Percentiles rank a stretch among this genome's conserved stretches.
Evolutionary conservation across 768 basidiomycete species (phyloP).

Genomic region (Boletus reticuloceps): DNA sequence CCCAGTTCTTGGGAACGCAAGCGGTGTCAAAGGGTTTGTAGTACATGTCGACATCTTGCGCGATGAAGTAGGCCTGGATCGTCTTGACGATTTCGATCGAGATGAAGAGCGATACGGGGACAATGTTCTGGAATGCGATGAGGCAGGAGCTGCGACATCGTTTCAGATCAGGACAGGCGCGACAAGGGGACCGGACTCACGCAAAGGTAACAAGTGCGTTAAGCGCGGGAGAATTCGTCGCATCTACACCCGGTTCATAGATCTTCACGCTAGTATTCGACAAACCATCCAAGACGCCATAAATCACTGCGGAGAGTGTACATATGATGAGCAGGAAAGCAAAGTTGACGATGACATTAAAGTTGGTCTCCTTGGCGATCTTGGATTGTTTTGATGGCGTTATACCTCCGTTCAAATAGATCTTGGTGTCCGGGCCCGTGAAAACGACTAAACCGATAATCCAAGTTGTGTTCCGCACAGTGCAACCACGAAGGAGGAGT

Average conservation of each 20-base stretch:
- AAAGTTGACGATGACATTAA: constrained; percentile 96
- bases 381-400: constrained; percentile 97
- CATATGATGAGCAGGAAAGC: constrained; percentile 76
- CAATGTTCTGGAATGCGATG: constrained; percentile 96
- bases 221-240: constrained; percentile 57
- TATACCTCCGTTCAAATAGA: constrained; percentile 87
- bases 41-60: constrained; percentile 96
- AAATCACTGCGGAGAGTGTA: constrained; percentile 67
- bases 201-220: constrained; percentile 89
- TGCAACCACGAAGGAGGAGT: constrained; percentile 86
- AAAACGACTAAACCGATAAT: constrained; percentile 92
- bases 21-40: constrained; percentile 82
- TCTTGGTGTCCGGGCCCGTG: constrained; percentile 91
- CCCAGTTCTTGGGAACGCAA: constrained; percentile 97
- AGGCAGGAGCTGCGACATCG: constrained; percentile 68
- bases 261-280: constrained; percentile 62
- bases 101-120: constrained; percentile 94
- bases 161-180: not conserved
- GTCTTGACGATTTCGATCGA: constrained; percentile 99
- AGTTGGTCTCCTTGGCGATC: constrained; percentile 98
- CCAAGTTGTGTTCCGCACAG: constrained; percentile 88
- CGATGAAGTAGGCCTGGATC: constrained; percentile 95
- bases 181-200: constrained; percentile 46
- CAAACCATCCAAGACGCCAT: constrained; percentile 64
- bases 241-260: constrained; percentile 68